These are phyloP conservation scores for Trypanosoma avium DNA, from an alignment of 208 protist species.

Conservation along the genomic window DNA sequence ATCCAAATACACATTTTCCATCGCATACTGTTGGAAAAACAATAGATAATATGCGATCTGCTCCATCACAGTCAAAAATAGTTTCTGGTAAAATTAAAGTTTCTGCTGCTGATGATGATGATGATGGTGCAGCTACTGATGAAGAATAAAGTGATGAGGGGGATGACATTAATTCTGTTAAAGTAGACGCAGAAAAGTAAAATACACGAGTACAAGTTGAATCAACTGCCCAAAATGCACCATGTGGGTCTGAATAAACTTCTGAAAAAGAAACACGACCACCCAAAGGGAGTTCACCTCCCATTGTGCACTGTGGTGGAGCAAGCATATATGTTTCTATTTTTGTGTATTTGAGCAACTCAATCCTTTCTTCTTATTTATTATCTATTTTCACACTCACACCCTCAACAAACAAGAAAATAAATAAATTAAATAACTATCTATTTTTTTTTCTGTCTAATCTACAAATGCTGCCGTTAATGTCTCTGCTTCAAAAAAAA, in stretches of 20 bases:
- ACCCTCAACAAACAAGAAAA: too few species aligned
- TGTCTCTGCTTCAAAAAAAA: background rate
- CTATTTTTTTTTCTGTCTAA: background rate
- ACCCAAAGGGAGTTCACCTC: slow-evolving; percentile 4
- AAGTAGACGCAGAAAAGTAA: slow-evolving; percentile 3
- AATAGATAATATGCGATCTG: slow-evolving; percentile 15
- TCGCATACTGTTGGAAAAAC: slow-evolving; percentile 15
- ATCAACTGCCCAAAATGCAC: slow-evolving; percentile 27
- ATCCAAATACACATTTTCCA: slow-evolving; percentile 9
- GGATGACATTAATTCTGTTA: background rate
- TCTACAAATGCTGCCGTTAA: background rate
- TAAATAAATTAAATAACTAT: too few species aligned
- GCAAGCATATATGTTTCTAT: slow-evolving; percentile 14
- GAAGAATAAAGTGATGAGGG: background rate
- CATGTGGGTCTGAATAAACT: slow-evolving; percentile 22
- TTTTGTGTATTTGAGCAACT: too few species aligned
- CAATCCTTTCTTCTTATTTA: too few species aligned
- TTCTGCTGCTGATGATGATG: background rate
- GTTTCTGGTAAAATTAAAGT: background rate
- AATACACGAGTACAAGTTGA: slow-evolving; percentile 12
- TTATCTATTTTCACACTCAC: too few species aligned
- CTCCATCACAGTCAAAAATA: slow-evolving; percentile 21
- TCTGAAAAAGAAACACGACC: slow-evolving; percentile 2
- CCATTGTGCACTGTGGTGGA: slow-evolving; percentile 26
- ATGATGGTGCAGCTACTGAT: background rate